These are phyloP conservation scores for Trichophyton simii DNA, from an alignment of 2,329 filamentous ascomycete species.

Conservation along the genomic window DNA sequence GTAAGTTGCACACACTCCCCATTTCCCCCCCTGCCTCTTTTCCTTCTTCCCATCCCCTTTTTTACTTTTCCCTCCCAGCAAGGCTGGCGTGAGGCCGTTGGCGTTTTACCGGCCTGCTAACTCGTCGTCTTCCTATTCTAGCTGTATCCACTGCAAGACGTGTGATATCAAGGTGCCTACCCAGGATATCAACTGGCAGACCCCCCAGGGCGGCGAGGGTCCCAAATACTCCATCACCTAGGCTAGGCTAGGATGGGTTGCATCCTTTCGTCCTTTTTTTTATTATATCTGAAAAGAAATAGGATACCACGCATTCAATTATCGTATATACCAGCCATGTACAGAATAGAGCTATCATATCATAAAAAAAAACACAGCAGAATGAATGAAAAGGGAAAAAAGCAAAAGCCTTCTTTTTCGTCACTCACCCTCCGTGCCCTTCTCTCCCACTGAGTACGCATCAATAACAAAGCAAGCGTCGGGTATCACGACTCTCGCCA, in stretches of 20 bases:
- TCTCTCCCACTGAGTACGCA: neutral
- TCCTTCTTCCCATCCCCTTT: conserved; percentile 1
- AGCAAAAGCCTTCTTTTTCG: neutral
- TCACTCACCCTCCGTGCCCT: neutral
- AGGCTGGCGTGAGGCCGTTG: neutral
- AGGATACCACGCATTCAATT: neutral
- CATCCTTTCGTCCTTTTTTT: neutral
- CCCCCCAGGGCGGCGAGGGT: conserved; percentile 78
- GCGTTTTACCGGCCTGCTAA: neutral
- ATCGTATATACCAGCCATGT: neutral
- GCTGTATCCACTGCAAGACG: conserved; percentile 98
- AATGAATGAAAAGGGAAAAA: neutral
- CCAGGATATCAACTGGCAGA: conserved; percentile 96
- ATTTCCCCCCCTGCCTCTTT: neutral
- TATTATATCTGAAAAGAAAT: neutral
- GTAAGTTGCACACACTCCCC: conserved; percentile 44
- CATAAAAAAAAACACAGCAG: neutral
- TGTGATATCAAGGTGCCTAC: conserved; percentile 96
- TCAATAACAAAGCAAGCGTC: neutral
- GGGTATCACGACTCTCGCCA: neutral
- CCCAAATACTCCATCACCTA: conserved; percentile 53
- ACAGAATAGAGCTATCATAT: conserved; percentile 3
- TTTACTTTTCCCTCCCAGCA: neutral
- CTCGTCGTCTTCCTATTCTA: conserved; percentile 24
- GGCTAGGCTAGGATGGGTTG: neutral